Evolutionary conservation across 1,284 basidiomycete species (phyloP), one percentile per base, ranked within the genome.

Genomic region (Cystobasidium slooffiae): DNA sequence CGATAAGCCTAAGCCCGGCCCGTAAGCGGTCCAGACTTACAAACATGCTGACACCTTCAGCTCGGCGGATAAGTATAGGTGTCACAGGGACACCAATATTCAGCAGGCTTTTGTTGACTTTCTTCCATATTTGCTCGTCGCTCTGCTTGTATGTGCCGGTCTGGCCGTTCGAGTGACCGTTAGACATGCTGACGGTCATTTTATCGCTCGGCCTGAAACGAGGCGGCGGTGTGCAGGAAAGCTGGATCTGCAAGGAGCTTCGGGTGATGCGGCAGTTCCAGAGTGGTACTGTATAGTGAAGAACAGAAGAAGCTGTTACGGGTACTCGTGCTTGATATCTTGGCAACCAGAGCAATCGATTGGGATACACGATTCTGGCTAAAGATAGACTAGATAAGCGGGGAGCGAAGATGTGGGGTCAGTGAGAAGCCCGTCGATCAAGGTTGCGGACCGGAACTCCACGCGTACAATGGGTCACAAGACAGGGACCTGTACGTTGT

Each of bases 111-210:
- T 63, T 70, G 41, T 49, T 49, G 12, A 58, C 68, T 55, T 70
- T 70, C 58, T 70, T 63, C 68, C 68, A 70, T 56, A 70, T 70
- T 24, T 62, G 20, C 39, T 56, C 68, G 46, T 70, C 68, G 22
- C 55, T 62, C 49, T 70, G 68, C 24, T 51, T 49, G 56, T 62
- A 62, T 5, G 22, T 18, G 9, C 31, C 31, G 44, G 12, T 22
- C 1, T n/a, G 18, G 65, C 53, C 53, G 18, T 56, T 56, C 9
- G 14, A 14, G 14, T 10, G 24, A 37, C 53, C 53, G 53, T 56
- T 56, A 6, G 53, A 37, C 53, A 31, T 56, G 53, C 20, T 56
- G 53, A 37, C 53, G 18, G 53, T 56, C 53, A 56, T 56, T 12
- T 56, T 56, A 56, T 56, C 53, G 53, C 22, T 56, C n/a, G 14